Percentiles rank a stretch among this genome's conserved stretches.
phyloP scores from a whole-genome alignment of 148 eudicot genomes.

The Beta vulgaris region DNA sequence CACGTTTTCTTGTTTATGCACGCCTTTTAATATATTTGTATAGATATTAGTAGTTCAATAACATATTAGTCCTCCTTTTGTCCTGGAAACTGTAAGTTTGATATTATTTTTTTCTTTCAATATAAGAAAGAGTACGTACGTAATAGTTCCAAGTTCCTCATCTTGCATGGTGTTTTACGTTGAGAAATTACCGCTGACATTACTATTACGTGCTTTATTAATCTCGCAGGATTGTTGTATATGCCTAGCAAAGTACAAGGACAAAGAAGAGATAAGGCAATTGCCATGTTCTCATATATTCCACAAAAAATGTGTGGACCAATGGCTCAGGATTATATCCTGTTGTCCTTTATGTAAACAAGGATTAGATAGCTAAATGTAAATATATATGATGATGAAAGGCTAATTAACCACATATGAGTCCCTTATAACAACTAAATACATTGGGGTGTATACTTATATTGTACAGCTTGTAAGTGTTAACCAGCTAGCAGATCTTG shows the following conservation, averaged over 20 bases:
- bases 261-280: constrained; percentile 80
- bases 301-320: constrained; percentile 84
- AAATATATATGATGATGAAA: not conserved
- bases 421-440: too few species aligned
- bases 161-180: not conserved
- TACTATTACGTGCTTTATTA: not conserved
- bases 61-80: too few species aligned
- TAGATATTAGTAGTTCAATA: too few species aligned
- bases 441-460: too few species aligned
- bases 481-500: too few species aligned
- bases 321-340: constrained; percentile 84
- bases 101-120: too few species aligned
- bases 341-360: constrained; percentile 96
- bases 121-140: too few species aligned
- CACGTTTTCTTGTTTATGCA: too few species aligned
- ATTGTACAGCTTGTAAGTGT: not conserved
- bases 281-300: constrained; percentile 75
- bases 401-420: too few species aligned
- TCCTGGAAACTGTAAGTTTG: too few species aligned
- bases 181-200: not conserved
- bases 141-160: too few species aligned
- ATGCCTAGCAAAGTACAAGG: constrained; percentile 74
- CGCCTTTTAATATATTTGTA: too few species aligned
- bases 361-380: constrained; percentile 40
- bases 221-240: constrained; percentile 80